Conservation (phyloP, 1,284 basidiomycete species). For the Anthracocystis walkeri region DNA sequence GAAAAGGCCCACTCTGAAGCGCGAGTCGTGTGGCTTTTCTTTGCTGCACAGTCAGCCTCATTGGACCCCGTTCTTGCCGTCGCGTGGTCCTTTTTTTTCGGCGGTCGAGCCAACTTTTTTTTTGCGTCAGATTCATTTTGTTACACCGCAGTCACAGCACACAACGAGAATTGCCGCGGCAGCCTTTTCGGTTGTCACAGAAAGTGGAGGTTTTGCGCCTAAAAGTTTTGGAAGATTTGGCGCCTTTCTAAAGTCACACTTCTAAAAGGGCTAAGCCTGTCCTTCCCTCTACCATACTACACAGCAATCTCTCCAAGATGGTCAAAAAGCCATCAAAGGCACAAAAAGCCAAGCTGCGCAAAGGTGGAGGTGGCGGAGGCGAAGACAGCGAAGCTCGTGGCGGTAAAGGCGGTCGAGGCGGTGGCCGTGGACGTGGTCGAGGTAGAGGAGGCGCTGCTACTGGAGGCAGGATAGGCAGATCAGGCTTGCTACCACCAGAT, state of each 20-base stretch:
- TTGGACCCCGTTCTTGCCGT: slow-evolving; percentile 4
- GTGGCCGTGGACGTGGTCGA: slow-evolving; percentile 26
- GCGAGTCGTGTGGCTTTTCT: slow-evolving; percentile 31
- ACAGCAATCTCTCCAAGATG: slow-evolving; percentile 16
- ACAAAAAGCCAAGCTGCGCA: slow-evolving; percentile 44
- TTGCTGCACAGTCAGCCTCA: background rate
- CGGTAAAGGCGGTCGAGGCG: slow-evolving; percentile 18
- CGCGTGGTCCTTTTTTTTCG: slow-evolving; percentile 15
- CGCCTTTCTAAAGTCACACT: background rate
- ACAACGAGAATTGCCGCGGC: background rate
- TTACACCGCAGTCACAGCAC: background rate
- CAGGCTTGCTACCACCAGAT: slow-evolving; percentile 37
- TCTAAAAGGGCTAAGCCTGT: background rate
- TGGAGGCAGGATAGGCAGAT: slow-evolving; percentile 26
- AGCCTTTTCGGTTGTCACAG: too few species aligned
- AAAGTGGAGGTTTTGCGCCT: slow-evolving; percentile 33
- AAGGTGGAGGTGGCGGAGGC: slow-evolving; percentile 17
- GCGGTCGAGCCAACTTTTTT: slow-evolving; percentile 35
- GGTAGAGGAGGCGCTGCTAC: slow-evolving; percentile 15
- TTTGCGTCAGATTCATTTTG: background rate
- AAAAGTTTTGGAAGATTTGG: slow-evolving; percentile 8
- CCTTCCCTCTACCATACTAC: background rate
- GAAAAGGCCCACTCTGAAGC: background rate
- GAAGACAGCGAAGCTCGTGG: slow-evolving; percentile 18
- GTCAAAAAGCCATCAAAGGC: slow-evolving; percentile 54